Evolutionary conservation across 768 basidiomycete genomes (phyloP).

Genomic region (Panaeolus papilionaceus): DNA sequence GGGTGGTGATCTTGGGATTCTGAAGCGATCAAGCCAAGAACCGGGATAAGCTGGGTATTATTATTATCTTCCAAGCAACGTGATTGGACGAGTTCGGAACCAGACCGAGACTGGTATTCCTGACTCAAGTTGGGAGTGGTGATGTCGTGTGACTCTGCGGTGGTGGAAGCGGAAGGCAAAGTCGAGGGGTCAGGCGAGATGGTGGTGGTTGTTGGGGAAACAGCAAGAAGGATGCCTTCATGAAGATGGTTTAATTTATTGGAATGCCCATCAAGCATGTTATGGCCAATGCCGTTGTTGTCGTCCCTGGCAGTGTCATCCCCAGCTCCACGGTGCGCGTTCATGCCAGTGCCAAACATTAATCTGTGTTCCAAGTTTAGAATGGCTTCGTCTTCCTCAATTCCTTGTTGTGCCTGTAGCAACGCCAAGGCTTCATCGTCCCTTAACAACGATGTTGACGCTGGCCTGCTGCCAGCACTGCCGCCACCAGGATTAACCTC

Average conservation of each 20-base stretch:
- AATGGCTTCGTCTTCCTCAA: not conserved
- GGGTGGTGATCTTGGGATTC: conserved; percentile 10
- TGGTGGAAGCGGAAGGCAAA: not conserved
- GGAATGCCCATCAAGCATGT: not conserved
- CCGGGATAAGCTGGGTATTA: conserved; percentile 2
- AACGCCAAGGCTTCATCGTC: conserved; percentile 4
- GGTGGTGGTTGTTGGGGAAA: not conserved
- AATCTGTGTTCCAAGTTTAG: conserved; percentile 1
- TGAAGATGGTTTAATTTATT: not conserved
- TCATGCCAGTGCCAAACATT: conserved; percentile 6
- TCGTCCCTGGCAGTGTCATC: conserved; percentile 2
- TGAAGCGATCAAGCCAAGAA: conserved; percentile 9
- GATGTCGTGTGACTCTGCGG: conserved; percentile 4
- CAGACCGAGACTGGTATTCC: not conserved
- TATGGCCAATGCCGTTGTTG: not conserved
- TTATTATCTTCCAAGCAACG: not conserved
- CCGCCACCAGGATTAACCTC: not conserved
- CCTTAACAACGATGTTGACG: not conserved
- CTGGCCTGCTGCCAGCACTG: not conserved
- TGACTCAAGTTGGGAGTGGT: not conserved
- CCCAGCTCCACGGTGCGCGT: not conserved
- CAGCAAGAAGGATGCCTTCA: not conserved
- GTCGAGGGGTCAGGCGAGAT: not conserved
- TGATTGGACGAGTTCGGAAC: not conserved
- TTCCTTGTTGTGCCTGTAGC: not conserved